phyloP scores from a whole-genome alignment of 2,329 filamentous ascomycete genomes.

The Aspergillus eucalypticola region DNA sequence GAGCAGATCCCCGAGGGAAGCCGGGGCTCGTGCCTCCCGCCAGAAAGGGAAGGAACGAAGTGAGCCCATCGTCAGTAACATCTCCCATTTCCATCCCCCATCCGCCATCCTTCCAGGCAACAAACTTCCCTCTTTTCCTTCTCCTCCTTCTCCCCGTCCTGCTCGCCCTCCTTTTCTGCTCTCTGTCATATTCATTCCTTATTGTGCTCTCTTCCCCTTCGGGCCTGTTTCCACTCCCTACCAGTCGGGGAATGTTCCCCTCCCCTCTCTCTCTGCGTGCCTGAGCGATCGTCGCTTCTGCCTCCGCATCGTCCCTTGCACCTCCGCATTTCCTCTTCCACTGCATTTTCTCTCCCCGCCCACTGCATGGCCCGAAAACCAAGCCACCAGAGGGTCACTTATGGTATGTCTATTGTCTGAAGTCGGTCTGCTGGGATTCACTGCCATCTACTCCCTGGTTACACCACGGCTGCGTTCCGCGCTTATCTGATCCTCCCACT shows the following conservation, averaged over 20 bases:
- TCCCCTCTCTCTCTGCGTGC: constrained; percentile 10
- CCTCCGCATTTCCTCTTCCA: constrained; percentile 22
- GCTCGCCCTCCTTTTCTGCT: constrained; percentile 5
- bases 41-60: background rate
- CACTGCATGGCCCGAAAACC: constrained; percentile 65
- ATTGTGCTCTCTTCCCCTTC: background rate
- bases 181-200: background rate
- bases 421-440: background rate
- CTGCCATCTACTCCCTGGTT: background rate
- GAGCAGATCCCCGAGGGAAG: background rate
- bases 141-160: constrained; percentile 10
- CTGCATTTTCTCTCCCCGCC: constrained; percentile 21
- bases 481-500: constrained; percentile 13
- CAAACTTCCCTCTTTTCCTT: background rate
- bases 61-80: background rate
- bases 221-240: background rate
- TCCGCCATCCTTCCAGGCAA: constrained; percentile 12
- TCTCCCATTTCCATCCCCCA: constrained; percentile 7
- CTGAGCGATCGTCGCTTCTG: constrained; percentile 22
- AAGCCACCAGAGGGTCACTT: constrained; percentile 67
- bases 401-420: constrained; percentile 54
- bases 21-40: background rate
- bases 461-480: background rate
- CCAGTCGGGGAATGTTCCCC: constrained; percentile 9
- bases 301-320: constrained; percentile 22